phyloP scores from a whole-genome alignment of 2,329 filamentous ascomycete genomes.

The Aschersonia sp. region DNA sequence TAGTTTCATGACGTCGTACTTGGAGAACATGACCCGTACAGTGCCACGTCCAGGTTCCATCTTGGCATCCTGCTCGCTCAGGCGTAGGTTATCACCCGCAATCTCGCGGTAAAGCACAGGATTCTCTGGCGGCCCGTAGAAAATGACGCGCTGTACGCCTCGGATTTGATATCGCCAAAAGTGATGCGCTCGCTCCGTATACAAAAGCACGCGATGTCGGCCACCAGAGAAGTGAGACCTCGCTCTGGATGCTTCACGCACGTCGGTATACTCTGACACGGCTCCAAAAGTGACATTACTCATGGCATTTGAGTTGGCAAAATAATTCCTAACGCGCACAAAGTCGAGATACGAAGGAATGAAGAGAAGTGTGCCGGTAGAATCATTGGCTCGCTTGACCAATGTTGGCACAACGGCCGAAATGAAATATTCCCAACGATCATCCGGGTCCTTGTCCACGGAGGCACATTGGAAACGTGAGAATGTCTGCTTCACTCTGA shows the following conservation, averaged over 20 bases:
- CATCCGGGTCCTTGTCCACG: slow-evolving; percentile 66
- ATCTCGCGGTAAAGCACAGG: slow-evolving; percentile 68
- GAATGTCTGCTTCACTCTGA: slow-evolving; percentile 76
- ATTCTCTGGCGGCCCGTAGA: slow-evolving; percentile 87
- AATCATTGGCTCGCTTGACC: slow-evolving; percentile 49
- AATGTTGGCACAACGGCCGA: slow-evolving; percentile 66
- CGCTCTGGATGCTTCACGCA: slow-evolving; percentile 67
- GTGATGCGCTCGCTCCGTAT: slow-evolving; percentile 93
- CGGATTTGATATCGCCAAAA: slow-evolving; percentile 77
- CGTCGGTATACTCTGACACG: slow-evolving; percentile 77
- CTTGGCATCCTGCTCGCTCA: slow-evolving; percentile 40
- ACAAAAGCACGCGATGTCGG: slow-evolving; percentile 69
- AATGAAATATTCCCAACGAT: slow-evolving; percentile 82
- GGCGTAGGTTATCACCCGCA: slow-evolving; percentile 50
- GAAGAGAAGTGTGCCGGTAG: slow-evolving; percentile 66
- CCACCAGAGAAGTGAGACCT: slow-evolving; percentile 78
- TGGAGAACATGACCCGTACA: slow-evolving; percentile 60
- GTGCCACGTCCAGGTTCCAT: slow-evolving; percentile 44
- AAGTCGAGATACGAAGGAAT: slow-evolving; percentile 93
- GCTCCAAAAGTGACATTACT: slow-evolving; percentile 49
- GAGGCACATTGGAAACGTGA: slow-evolving; percentile 64
- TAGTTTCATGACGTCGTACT: slow-evolving; percentile 77
- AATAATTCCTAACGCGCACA: slow-evolving; percentile 82
- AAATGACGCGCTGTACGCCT: slow-evolving; percentile 71
- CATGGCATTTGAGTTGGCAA: slow-evolving; percentile 54